Evolutionary conservation across 805 yeast genomes (phyloP).

Genomic region (Gaillardinia entomophila): DNA sequence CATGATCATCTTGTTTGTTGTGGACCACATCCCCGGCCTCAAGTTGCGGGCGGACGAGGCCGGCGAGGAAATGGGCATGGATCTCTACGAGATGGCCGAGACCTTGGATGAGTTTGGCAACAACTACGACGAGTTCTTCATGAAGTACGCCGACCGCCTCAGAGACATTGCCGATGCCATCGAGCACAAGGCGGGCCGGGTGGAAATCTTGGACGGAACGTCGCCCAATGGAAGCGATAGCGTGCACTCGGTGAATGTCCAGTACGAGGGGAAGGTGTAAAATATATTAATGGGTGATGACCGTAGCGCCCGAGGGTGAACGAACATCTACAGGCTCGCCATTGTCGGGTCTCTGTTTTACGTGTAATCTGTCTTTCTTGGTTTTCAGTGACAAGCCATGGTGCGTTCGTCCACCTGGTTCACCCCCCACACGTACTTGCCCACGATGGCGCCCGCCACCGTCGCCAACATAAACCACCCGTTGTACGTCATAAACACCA

Average conservation of each 20-base stretch:
- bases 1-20: slow-evolving; percentile 36
- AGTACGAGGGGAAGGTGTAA: background rate
- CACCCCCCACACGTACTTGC: slow-evolving; percentile 56
- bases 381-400: slow-evolving; percentile 29
- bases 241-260: background rate
- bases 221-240: background rate
- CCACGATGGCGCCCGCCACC: slow-evolving; percentile 64
- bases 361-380: too few species aligned
- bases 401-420: slow-evolving; percentile 7
- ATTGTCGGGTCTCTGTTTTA: too few species aligned
- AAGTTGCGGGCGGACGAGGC: slow-evolving; percentile 39
- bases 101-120: slow-evolving; percentile 34
- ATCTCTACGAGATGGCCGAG: slow-evolving; percentile 46
- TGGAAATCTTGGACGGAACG: background rate
- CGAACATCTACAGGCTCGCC: too few species aligned
- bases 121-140: slow-evolving; percentile 23
- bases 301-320: too few species aligned
- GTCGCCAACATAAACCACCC: slow-evolving; percentile 81
- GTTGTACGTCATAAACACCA: slow-evolving; percentile 81
- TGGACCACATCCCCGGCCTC: slow-evolving; percentile 48
- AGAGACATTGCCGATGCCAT: slow-evolving; percentile 12
- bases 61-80: slow-evolving; percentile 49
- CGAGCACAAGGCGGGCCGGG: slow-evolving; percentile 4
- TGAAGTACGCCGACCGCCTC: slow-evolving; percentile 12
- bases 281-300: background rate